Base-by-base conservation (phyloP, 2,329 filamentous ascomycete genomes). In the Aspergillus neotritici region DNA sequence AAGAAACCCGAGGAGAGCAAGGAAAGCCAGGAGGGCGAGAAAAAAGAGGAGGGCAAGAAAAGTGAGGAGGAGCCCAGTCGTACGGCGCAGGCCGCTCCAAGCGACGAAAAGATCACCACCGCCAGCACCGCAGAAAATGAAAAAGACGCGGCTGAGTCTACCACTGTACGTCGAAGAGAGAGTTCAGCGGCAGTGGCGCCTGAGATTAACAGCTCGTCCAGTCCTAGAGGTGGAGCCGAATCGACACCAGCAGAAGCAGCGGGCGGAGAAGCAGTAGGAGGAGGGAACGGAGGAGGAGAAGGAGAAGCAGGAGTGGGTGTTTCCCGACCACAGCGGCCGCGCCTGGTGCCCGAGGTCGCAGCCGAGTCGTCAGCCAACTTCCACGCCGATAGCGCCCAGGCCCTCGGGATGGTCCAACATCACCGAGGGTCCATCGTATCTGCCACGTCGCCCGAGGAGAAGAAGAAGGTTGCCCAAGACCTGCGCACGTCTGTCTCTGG, bases 321-420 rank as follows among this genome's bases (percentile, higher is more conserved):
- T 25, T 25, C 21, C 21, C 21, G 21, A 25, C 34, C 48, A 13
- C 54, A 56, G 39, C 56, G 65, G 17, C 65, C 65, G 5, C 47
- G 58, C 31, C 50, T 68, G 17, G 53, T 63, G 13, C 58, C 63
- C 7, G 64, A 67, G 44, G 40, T 51, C 4, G 66, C 65, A 30
- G 65, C 65, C 5, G 57, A 61, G 8, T 69, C 66, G 2, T 63
- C 60, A 41, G 62, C 62, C 11, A 66, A 68, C 46, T 60, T 69
- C 53, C 62, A 52, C 44, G 63, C 57, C 40, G 66, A 64, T 44
- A 64, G 65, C 43, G 60, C 57, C 32, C 60, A 62, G 48, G 44
- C 51, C 41, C 45, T 67, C 44, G 64, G 64, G 4, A 48, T 68
- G n/a, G 57, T 66, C n/a, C 57, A 57, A 40, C 66, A 68, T 47